Percentiles rank a stretch among this genome's conserved stretches.
Conservation (phyloP, 345 rosid species). For the Bruguiera gymnorhiza region DNA sequence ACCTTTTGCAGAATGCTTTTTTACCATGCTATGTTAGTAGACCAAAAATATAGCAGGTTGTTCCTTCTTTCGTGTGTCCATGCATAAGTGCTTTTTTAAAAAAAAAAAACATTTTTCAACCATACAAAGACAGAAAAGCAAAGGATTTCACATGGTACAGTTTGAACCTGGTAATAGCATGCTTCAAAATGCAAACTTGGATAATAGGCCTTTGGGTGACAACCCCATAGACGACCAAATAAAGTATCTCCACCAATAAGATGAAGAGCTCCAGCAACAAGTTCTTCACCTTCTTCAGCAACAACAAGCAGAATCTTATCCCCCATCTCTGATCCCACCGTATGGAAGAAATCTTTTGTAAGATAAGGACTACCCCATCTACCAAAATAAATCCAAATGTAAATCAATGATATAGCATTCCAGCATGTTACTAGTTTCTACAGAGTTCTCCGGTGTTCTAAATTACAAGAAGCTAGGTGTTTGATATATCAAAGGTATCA, state of each 20-base stretch:
- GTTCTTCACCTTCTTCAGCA: slow-evolving; percentile 83
- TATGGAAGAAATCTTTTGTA: slow-evolving; percentile 81
- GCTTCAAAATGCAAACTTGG: slow-evolving; percentile 95
- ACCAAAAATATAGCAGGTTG: not conserved
- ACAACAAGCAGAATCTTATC: slow-evolving; percentile 69
- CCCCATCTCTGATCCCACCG: slow-evolving; percentile 76
- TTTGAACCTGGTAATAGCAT: slow-evolving; percentile 88
- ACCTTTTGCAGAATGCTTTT: not conserved
- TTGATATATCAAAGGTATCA: not conserved
- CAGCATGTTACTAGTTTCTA: slow-evolving; percentile 10
- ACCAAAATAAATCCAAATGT: not conserved
- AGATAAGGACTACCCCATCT: slow-evolving; percentile 98
- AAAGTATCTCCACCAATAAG: slow-evolving; percentile 87
- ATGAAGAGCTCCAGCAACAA: slow-evolving; percentile 93
- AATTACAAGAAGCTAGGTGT: not conserved
- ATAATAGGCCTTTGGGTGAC: slow-evolving; percentile 67
- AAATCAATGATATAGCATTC: slow-evolving; percentile 10
- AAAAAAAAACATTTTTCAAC: not conserved
- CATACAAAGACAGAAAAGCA: not conserved
- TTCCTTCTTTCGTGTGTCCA: not conserved
- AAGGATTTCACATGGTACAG: not conserved
- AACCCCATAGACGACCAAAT: slow-evolving; percentile 96
- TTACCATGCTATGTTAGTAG: not conserved
- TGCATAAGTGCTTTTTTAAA: too few species aligned
- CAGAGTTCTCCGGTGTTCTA: not conserved